Percentiles rank a stretch among this genome's conserved stretches.
Conservation (phyloP, 768 basidiomycete genomes). For the Podaxis sp. region DNA sequence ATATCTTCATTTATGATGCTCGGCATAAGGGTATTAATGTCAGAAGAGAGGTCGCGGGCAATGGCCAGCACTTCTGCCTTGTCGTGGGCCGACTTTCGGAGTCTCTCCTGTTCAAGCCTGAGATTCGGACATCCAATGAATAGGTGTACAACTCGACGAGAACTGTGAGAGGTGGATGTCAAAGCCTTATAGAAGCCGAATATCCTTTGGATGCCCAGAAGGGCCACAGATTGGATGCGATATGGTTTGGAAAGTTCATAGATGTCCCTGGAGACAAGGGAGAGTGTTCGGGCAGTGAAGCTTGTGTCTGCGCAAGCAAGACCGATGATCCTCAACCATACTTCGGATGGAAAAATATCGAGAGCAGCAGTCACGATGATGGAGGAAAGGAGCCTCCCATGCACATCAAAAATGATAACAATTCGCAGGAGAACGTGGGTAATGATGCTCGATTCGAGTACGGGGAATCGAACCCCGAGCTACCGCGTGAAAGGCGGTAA, state of each 20-base stretch:
- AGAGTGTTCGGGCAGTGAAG: conserved; percentile 32
- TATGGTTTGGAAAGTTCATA: conserved; percentile 34
- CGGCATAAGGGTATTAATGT: background rate
- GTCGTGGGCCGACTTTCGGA: background rate
- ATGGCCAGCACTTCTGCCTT: background rate
- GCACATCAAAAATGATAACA: background rate
- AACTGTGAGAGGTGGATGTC: background rate
- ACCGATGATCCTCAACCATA: conserved; percentile 41
- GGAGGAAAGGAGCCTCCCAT: background rate
- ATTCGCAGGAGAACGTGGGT: background rate
- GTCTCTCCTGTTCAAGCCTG: background rate
- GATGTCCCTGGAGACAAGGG: conserved; percentile 38
- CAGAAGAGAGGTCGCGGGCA: background rate
- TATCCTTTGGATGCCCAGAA: conserved; percentile 14
- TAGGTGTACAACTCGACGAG: background rate
- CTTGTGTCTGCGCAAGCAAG: conserved; percentile 41
- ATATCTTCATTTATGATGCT: background rate
- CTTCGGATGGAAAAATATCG: conserved; percentile 34
- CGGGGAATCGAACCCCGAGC: conserved; percentile 34
- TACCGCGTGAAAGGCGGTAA: conserved; percentile 50
- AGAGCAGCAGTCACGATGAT: background rate
- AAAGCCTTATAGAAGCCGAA: conserved; percentile 1
- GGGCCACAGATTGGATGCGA: conserved; percentile 36
- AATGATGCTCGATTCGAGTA: conserved; percentile 6
- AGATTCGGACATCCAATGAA: conserved; percentile 3